Conservation (phyloP, 148 eudicot genomes). For the Mesembryanthemum crystallinum region DNA sequence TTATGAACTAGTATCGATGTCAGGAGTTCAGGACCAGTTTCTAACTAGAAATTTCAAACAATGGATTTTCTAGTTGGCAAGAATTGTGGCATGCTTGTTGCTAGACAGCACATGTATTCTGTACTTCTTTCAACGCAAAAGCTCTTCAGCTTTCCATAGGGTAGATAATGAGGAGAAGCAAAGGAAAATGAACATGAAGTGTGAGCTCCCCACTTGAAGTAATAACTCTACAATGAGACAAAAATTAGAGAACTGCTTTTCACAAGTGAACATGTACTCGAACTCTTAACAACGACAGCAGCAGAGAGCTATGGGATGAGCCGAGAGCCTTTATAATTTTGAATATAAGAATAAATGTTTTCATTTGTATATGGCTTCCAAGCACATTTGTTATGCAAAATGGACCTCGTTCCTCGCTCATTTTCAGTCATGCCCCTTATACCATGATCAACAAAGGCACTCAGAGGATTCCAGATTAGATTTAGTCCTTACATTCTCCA, state of each 20-base stretch:
- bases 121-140: background rate
- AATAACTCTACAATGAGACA: background rate
- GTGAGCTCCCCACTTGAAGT: background rate
- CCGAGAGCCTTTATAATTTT: background rate
- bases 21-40: too few species aligned
- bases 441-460: background rate
- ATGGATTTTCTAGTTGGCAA: background rate
- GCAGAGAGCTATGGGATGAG: too few species aligned
- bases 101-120: too few species aligned
- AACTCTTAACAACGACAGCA: background rate
- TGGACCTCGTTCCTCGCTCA: background rate
- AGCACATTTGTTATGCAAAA: background rate
- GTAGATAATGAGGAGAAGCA: too few species aligned
- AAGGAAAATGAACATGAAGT: too few species aligned
- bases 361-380: background rate
- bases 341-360: background rate
- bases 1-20: too few species aligned
- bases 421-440: background rate
- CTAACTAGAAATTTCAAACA: background rate
- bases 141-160: background rate
- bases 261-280: background rate
- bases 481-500: constrained; percentile 61
- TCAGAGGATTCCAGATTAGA: background rate
- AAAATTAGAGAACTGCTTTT: background rate
- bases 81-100: too few species aligned